Conservation (phyloP, 345 rosid genomes). For the Stellera chamaejasme region DNA sequence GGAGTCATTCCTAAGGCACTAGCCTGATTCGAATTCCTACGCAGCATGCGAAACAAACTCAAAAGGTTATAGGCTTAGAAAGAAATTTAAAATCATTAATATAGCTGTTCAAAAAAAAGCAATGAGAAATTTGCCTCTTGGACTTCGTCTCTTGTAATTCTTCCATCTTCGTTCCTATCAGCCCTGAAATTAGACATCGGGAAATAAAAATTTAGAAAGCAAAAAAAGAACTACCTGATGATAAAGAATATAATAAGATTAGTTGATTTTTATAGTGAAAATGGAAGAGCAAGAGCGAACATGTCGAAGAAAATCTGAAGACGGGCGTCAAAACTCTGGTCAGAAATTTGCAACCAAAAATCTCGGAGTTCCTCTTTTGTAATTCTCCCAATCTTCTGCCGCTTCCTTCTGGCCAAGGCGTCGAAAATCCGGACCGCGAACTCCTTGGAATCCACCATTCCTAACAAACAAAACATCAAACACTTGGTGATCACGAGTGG, state of each 20-base stretch:
- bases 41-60: too few species aligned
- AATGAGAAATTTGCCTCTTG: conserved; percentile 44
- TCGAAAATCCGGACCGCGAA: conserved; percentile 81
- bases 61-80: too few species aligned
- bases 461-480: conserved; percentile 15
- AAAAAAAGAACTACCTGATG: neutral
- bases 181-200: conserved; percentile 48
- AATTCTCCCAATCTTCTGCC: conserved; percentile 51
- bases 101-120: neutral
- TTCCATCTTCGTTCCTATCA: conserved; percentile 87
- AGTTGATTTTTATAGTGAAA: neutral
- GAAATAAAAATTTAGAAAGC: neutral
- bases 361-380: conserved; percentile 71
- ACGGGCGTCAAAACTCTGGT: conserved; percentile 92
- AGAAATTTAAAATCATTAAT: too few species aligned
- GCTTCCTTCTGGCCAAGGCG: conserved; percentile 54
- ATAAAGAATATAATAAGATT: conserved; percentile 7
- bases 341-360: conserved; percentile 87
- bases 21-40: too few species aligned
- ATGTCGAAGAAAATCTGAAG: conserved; percentile 97
- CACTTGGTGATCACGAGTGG: neutral
- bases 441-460: conserved; percentile 90
- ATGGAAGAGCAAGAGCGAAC: conserved; percentile 24
- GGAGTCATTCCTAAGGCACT: too few species aligned
- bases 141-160: conserved; percentile 77